Conservation (phyloP, 2,329 filamentous ascomycete species). For the Cytospora schulzeri region DNA sequence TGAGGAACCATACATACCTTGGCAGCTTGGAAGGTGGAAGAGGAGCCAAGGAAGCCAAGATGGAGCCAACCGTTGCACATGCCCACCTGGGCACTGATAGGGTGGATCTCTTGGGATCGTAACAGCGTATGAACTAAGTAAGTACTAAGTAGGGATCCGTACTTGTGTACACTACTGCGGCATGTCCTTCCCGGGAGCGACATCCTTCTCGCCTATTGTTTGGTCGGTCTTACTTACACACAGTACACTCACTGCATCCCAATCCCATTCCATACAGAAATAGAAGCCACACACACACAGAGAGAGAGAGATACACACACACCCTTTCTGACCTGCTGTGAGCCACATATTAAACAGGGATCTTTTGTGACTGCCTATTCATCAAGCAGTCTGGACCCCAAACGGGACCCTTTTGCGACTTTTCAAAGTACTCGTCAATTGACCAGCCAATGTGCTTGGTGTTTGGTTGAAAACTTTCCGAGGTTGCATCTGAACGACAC, state of each 20-base stretch:
- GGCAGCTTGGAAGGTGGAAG: too few relatives aligned
- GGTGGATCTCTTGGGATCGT: neutral
- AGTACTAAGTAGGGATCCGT: neutral
- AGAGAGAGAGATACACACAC: too few relatives aligned
- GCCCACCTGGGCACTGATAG: neutral
- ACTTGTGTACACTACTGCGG: neutral
- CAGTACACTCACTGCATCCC: too few relatives aligned
- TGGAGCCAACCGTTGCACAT: neutral
- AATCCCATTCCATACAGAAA: neutral
- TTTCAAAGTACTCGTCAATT: neutral
- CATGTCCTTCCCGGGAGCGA: neutral
- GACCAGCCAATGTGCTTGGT: neutral
- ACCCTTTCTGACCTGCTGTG: neutral
- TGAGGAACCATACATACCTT: too few relatives aligned
- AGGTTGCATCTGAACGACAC: neutral
- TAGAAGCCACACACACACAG: neutral
- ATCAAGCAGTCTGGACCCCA: neutral
- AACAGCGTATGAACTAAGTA: neutral
- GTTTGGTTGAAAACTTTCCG: neutral
- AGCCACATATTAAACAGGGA: neutral
- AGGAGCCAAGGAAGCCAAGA: neutral
- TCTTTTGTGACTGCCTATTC: neutral
- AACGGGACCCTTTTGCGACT: neutral
- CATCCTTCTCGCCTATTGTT: neutral
- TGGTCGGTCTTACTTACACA: too few relatives aligned